Conservation (phyloP, 2,329 filamentous ascomycete species). For the Cercospora sp. region DNA sequence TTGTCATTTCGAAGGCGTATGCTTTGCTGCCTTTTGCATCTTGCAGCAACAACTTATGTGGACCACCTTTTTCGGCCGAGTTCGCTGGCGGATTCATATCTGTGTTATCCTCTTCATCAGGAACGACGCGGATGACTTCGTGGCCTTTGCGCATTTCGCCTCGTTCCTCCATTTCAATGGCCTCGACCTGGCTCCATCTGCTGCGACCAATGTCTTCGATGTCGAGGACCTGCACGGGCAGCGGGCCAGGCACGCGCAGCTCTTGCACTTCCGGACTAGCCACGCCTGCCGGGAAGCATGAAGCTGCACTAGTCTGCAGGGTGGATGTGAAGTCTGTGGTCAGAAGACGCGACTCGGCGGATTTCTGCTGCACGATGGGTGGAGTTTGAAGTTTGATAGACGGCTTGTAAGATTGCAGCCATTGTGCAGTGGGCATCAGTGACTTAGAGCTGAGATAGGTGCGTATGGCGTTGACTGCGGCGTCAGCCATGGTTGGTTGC, state of each 20-base stretch:
- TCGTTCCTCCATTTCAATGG: slow-evolving; percentile 70
- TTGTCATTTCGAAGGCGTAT: slow-evolving; percentile 70
- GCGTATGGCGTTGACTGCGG: slow-evolving; percentile 18
- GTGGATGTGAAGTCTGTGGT: slow-evolving; percentile 72
- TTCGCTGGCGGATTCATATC: slow-evolving; percentile 28
- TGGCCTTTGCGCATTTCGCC: slow-evolving; percentile 74
- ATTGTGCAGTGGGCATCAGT: slow-evolving; percentile 58
- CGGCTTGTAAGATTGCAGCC: slow-evolving; percentile 64
- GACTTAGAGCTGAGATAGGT: slow-evolving; percentile 31
- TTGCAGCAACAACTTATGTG: slow-evolving; percentile 80
- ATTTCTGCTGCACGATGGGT: slow-evolving; percentile 71
- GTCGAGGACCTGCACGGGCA: slow-evolving; percentile 80
- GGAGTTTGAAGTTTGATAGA: slow-evolving; percentile 59
- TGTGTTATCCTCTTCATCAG: slow-evolving; percentile 51
- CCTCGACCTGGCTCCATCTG: slow-evolving; percentile 84
- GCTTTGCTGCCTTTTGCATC: slow-evolving; percentile 70
- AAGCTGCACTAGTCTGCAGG: slow-evolving; percentile 44
- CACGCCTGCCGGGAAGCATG: slow-evolving; percentile 61
- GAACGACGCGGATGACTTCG: slow-evolving; percentile 75
- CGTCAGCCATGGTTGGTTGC: slow-evolving; percentile 14
- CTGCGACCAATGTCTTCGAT: slow-evolving; percentile 79
- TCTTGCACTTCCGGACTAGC: slow-evolving; percentile 58
- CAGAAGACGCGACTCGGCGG: slow-evolving; percentile 77
- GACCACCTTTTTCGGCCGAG: slow-evolving; percentile 47
- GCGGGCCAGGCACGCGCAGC: slow-evolving; percentile 58